Percentiles rank a stretch among this genome's conserved stretches.
Conservation (phyloP, 352 stramenopile genomes). For the Phytopythium helicoides region DNA sequence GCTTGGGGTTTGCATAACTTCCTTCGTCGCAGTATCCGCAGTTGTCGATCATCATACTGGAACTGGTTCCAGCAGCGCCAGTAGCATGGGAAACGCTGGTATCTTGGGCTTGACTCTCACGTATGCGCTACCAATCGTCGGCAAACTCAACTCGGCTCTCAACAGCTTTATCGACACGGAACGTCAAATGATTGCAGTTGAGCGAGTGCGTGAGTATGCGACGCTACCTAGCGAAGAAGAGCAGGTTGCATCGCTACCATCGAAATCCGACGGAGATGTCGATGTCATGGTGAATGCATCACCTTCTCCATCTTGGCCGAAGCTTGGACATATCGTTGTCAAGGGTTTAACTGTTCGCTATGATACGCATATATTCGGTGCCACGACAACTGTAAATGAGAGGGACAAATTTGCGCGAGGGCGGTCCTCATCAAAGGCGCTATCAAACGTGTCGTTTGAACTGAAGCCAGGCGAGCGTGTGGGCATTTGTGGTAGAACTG, state of each 20-base stretch:
- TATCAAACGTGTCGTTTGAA: conserved; percentile 21
- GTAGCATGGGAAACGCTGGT: conserved; percentile 48
- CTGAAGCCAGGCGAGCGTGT: conserved; percentile 11
- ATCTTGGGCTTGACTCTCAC: conserved; percentile 89
- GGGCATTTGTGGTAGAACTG: conserved; percentile 87
- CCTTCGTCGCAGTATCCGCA: conserved; percentile 77
- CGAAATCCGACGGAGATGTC: conserved; percentile 5
- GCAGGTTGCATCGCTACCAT: conserved; percentile 9
- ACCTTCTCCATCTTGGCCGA: conserved; percentile 27
- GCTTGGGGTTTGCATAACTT: conserved; percentile 78
- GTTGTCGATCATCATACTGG: conserved; percentile 64
- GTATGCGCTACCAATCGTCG: conserved; percentile 87
- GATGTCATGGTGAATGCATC: conserved; percentile 5
- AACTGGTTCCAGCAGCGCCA: not conserved
- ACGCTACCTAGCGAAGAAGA: conserved; percentile 50
- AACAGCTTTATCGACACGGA: conserved; percentile 87
- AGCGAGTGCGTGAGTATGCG: conserved; percentile 85
- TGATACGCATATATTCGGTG: not conserved
- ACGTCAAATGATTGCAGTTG: conserved; percentile 90
- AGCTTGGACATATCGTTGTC: conserved; percentile 48
- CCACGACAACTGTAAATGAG: no score
- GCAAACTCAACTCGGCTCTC: conserved; percentile 84
- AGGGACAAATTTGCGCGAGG: not conserved
- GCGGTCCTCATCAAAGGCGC: conserved; percentile 16
- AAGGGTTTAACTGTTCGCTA: conserved; percentile 51